Percentiles rank a stretch among this genome's conserved stretches.
Conservation (phyloP, 2,329 filamentous ascomycete genomes). For the Aspergillus nomiae region DNA sequence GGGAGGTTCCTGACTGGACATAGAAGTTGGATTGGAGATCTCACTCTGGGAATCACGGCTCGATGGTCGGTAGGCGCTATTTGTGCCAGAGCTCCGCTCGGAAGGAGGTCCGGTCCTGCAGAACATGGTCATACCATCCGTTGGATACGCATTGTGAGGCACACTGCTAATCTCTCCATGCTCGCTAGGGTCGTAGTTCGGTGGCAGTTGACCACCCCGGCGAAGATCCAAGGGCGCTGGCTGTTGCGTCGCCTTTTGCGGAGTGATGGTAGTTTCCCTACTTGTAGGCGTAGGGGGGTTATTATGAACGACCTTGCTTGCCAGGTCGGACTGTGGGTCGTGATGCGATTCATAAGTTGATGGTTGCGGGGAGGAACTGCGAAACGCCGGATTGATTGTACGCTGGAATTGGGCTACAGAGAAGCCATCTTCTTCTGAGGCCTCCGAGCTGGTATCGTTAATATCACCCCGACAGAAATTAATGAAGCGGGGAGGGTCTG, state of each 20-base stretch:
- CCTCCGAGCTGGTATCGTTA: constrained; percentile 76
- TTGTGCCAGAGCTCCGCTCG: constrained; percentile 67
- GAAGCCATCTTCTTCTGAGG: constrained; percentile 90
- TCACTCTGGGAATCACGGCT: constrained; percentile 91
- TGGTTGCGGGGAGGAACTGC: constrained; percentile 93
- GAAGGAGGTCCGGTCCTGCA: constrained; percentile 75
- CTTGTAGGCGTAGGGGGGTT: constrained; percentile 50
- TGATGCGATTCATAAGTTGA: constrained; percentile 92
- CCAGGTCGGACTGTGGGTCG: constrained; percentile 75
- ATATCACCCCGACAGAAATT: constrained; percentile 88
- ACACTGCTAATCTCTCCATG: constrained; percentile 67
- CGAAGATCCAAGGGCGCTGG: constrained; percentile 42
- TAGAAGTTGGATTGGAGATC: constrained; percentile 83
- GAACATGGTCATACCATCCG: constrained; percentile 97
- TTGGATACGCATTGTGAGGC: constrained; percentile 90
- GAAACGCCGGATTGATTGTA: constrained; percentile 92
- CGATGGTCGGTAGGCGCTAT: constrained; percentile 69
- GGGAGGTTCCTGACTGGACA: constrained; percentile 79
- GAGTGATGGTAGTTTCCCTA: constrained; percentile 55
- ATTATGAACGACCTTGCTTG: constrained; percentile 66
- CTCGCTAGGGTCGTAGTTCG: constrained; percentile 59
- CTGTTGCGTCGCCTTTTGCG: constrained; percentile 51
- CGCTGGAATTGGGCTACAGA: constrained; percentile 95
- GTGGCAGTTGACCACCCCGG: constrained; percentile 43
- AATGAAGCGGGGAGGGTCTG: constrained; percentile 95